Conservation (phyloP, 1,139 yeast species). For the Geotrichum klebahnii region DNA sequence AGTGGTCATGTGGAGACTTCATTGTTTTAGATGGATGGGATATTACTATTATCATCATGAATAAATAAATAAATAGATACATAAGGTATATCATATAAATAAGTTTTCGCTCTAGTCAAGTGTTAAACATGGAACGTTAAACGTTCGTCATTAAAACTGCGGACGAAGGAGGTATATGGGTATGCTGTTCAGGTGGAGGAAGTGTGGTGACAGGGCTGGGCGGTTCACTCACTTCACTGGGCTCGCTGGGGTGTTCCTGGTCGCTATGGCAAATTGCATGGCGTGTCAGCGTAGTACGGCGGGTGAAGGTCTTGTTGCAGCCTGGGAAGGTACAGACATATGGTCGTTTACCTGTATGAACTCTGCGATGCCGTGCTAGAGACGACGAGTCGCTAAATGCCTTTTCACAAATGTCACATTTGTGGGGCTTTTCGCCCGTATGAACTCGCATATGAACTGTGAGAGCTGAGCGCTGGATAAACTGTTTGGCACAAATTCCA, state of each 20-base stretch:
- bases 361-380: conserved; percentile 41
- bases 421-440: conserved; percentile 70
- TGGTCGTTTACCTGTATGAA: conserved; percentile 53
- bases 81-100: no score
- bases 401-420: conserved; percentile 39
- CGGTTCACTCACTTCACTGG: no score
- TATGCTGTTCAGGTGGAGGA: no score
- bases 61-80: no score
- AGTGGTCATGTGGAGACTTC: no score
- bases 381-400: conserved; percentile 43
- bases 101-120: no score
- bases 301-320: conserved; percentile 60
- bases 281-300: conserved; percentile 66
- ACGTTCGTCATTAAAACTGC: no score
- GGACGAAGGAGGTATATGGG: no score
- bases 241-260: conserved; percentile 13
- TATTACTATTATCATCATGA: no score
- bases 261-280: conserved; percentile 57
- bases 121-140: no score
- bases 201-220: no score
- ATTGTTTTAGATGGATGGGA: no score
- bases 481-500: conserved; percentile 48
- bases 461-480: conserved; percentile 65
- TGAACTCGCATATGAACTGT: conserved; percentile 74
- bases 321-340: conserved; percentile 67